phyloP scores from a whole-genome alignment of 331 rosid genomes.

The Quercus phellos region DNA sequence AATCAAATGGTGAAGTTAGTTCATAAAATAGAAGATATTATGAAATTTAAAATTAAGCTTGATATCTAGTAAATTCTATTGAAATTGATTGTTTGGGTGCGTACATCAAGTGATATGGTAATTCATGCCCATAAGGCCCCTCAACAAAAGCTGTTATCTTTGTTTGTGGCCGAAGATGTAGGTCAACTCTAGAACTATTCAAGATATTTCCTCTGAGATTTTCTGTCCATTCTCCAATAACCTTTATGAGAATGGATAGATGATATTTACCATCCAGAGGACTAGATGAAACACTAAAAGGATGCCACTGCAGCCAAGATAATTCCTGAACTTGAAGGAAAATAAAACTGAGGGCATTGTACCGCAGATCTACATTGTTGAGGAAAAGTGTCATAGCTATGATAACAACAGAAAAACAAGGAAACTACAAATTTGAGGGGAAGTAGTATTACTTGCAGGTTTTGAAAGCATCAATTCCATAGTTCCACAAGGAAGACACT shows the following conservation, averaged over 20 bases:
- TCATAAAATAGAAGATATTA: constrained; percentile 6
- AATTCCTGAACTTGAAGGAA: constrained; percentile 78
- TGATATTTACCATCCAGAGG: constrained; percentile 86
- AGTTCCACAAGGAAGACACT: constrained; percentile 75
- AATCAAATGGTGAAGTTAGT: constrained; percentile 12
- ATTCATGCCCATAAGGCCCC: constrained; percentile 93
- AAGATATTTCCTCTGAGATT: constrained; percentile 42
- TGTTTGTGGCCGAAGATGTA: constrained; percentile 14
- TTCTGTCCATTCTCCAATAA: constrained; percentile 83
- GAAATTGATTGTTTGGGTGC: background rate
- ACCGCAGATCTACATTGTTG: constrained; percentile 48
- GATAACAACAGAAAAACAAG: background rate
- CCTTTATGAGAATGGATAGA: constrained; percentile 76
- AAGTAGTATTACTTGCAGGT: constrained; percentile 55
- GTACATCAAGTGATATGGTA: constrained; percentile 78
- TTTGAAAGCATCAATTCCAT: constrained; percentile 79
- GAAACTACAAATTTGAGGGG: background rate
- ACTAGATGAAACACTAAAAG: constrained; percentile 91
- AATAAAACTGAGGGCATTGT: constrained; percentile 94
- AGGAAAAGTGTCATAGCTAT: constrained; percentile 11
- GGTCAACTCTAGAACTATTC: constrained; percentile 25
- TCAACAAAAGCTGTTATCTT: constrained; percentile 72
- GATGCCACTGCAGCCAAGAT: constrained; percentile 97
- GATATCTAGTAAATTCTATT: background rate
- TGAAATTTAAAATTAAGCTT: background rate